Base-by-base conservation (phyloP, 2,329 filamentous ascomycete species). In the Aschersonia sp. region DNA sequence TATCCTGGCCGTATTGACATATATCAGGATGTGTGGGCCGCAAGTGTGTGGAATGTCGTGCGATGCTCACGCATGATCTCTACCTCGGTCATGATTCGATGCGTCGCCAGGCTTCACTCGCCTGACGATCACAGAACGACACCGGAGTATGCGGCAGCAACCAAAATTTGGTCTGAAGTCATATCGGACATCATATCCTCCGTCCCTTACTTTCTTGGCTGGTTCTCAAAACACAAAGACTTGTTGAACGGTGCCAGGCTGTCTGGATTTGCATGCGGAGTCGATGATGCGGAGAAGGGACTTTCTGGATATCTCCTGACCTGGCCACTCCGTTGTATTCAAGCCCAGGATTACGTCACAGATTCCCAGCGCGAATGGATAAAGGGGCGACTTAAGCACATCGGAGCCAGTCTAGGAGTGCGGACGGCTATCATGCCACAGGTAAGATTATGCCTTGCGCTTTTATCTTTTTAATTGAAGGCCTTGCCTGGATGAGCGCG, bases 271-370 rank as follows among this genome's bases (percentile, higher is more conserved):
- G 42, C 42, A 30, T 43, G 42, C 29, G 42, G 42, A 32, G 42
- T 32, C 8, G 42, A 43, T 32, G 42, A 43, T n/a, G 42, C 42
- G 22, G 42, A 43, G 29, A 43, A 43, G 42, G 30, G 22, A 4
- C 29, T 43, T 29, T 43, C 42, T 43, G 42, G 42, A 43, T 43
- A 43, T 43, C 42, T 43, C 42, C 30, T 43, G 14, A 43, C 42
- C n/a, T 43, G n/a, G n/a, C 42, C 42, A 29, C 30, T 43, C 10
- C 42, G 42, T 31, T 43, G 42, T 22, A 43, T 43, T n/a, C 42
- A 43, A 31, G 42, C 42, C 29, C 42, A 43, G 42, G 42, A 43
- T 11, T 43, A 43, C 30, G 42, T 43, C 22, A 43, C 42, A 7
- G 42, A 43, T n/a, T 43, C 42, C 10, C 42, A 43, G 30, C 42